phyloP scores from a whole-genome alignment of 768 basidiomycete species.

The Auriscalpium microsporum region DNA sequence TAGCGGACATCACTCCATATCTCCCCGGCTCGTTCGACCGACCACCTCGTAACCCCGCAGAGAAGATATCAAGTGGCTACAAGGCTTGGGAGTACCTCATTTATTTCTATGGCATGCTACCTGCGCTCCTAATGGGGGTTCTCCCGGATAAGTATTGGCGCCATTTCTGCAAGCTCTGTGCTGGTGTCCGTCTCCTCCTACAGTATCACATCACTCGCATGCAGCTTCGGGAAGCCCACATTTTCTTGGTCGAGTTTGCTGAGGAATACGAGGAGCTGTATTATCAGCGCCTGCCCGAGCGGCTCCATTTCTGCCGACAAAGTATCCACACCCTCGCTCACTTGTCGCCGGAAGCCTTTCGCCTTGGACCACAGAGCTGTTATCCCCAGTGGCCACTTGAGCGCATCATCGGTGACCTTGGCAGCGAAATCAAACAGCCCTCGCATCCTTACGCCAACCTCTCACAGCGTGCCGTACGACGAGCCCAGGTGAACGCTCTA shows the following conservation, averaged over 20 bases:
- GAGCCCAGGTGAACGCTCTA: slow-evolving; percentile 16
- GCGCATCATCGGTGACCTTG: slow-evolving; percentile 17
- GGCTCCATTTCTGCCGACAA: slow-evolving; percentile 29
- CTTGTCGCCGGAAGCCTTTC: slow-evolving; percentile 16
- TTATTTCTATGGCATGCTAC: slow-evolving; percentile 15
- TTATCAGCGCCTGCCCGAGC: slow-evolving; percentile 18
- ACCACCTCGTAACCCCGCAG: slow-evolving; percentile 32
- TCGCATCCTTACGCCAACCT: slow-evolving; percentile 24
- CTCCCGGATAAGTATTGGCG: slow-evolving; percentile 19
- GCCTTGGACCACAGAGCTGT: slow-evolving; percentile 16
- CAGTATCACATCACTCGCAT: slow-evolving; percentile 7
- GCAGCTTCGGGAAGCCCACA: slow-evolving; percentile 18
- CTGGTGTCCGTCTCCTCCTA: slow-evolving; percentile 16
- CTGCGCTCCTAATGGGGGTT: slow-evolving; percentile 18
- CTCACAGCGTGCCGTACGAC: slow-evolving; percentile 10
- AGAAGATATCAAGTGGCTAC: slow-evolving; percentile 29
- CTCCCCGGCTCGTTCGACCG: slow-evolving; percentile 33
- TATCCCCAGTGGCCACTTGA: slow-evolving; percentile 28
- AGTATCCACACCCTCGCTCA: slow-evolving; percentile 27
- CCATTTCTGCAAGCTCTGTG: slow-evolving; percentile 22
- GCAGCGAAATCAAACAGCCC: slow-evolving; percentile 19
- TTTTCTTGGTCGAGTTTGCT: slow-evolving; percentile 18
- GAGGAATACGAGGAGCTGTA: slow-evolving; percentile 30
- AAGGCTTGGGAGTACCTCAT: slow-evolving; percentile 20
- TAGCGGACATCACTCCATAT: slow-evolving; percentile 24